Base-by-base conservation (phyloP, 75 land plant species). In the Sequoiadendron giganteum region DNA sequence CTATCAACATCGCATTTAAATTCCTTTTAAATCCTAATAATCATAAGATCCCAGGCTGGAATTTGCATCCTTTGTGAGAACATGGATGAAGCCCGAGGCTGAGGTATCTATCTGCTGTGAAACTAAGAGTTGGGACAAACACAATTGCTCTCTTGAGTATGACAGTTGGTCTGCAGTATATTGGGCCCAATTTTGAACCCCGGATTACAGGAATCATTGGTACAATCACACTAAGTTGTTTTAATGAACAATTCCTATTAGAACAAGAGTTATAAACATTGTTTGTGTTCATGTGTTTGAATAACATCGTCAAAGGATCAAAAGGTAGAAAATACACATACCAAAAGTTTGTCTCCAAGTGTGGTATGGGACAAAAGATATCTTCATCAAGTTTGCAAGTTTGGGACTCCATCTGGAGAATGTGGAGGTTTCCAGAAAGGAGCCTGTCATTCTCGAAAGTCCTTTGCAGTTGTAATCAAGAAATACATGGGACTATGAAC, bases 161-260 rank as follows among this genome's bases (percentile, higher is more conserved):
- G 83, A 93, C 98, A 78, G 95, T 98, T 88, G 99, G 99, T 43
- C 93, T 98, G n/a, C 91, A 96, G 99, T 96, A 97, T 90, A 93
- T 95, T 82, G 98, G 99, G 14, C 91, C 93, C 54, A 96, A 92
- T 89, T 93, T 94, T 84, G 99, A 98, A 89, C 93, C 90, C 68
- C 93, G 97, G 98, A 95, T 94, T 90, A 92, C 99, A 42, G 99
- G 99, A 49, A 91, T 96, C 86, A 93, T 93, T 88, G 98, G 97
- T 85, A 94, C 97, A 45, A 94, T 96, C 54, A 39, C 88, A 19
- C 36, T 98, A 45, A 87, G 86, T 83, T 96, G 97, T 25, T 93
- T 96, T 28, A 93, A 96, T 32, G 95, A 94, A 39, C 3, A 54
- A 87, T 93, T 38, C 70, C 92, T 43, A 55, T 93, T 76, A 88